Percentiles rank a stretch among this genome's conserved stretches.
These are phyloP conservation scores for Mucuna pruriens DNA, from an alignment of 306 rosid species.

Conservation along the genomic window DNA sequence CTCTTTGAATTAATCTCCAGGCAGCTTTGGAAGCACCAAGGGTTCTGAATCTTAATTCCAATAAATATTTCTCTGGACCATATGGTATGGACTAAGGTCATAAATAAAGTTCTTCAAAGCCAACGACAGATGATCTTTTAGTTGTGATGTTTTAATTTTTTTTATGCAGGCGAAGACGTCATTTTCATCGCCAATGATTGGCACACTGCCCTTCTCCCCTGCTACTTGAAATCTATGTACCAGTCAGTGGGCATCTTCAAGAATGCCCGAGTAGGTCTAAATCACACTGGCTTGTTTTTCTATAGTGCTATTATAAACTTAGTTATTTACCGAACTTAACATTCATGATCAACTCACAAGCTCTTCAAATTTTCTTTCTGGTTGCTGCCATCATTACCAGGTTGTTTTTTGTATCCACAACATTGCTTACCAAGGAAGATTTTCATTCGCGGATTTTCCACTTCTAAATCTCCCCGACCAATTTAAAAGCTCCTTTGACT, in stretches of 20 bases:
- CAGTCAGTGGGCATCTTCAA: slow-evolving; percentile 58
- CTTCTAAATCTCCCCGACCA: slow-evolving; percentile 69
- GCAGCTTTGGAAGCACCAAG: slow-evolving; percentile 87
- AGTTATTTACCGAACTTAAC: slow-evolving; percentile 10
- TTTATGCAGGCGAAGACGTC: slow-evolving; percentile 70
- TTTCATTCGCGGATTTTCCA: slow-evolving; percentile 55
- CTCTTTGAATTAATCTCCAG: slow-evolving; percentile 46
- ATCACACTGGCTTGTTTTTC: background rate
- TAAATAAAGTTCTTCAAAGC: slow-evolving; percentile 7
- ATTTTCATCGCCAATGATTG: slow-evolving; percentile 80
- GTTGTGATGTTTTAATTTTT: slow-evolving; percentile 21
- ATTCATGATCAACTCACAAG: slow-evolving; percentile 13
- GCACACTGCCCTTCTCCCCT: slow-evolving; percentile 80
- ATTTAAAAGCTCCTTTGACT: slow-evolving; percentile 76
- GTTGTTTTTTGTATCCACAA: slow-evolving; percentile 82
- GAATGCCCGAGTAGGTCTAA: slow-evolving; percentile 64
- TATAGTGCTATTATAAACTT: background rate
- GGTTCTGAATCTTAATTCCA: slow-evolving; percentile 63
- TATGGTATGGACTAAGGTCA: slow-evolving; percentile 58
- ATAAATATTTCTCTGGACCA: slow-evolving; percentile 68
- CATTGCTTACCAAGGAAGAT: slow-evolving; percentile 91
- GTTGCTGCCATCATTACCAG: slow-evolving; percentile 42
- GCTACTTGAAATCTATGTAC: slow-evolving; percentile 70
- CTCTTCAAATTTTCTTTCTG: slow-evolving; percentile 13
- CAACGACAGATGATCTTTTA: slow-evolving; percentile 12